Conservation (phyloP, 2,329 filamentous ascomycete species). For the Aspergillus quadrilineatus region DNA sequence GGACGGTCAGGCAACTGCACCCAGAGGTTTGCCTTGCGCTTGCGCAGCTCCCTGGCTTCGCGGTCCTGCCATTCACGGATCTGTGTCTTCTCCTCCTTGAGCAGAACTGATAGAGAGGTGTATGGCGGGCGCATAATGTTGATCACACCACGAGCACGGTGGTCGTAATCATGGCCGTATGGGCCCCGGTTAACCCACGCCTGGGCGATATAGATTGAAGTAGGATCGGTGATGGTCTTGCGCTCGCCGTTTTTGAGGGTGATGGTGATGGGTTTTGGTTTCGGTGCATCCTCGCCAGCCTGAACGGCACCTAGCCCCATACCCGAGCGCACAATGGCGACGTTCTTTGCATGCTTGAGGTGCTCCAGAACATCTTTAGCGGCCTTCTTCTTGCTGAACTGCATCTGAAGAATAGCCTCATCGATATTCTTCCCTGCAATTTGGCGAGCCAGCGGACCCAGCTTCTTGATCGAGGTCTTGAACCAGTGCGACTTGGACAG, state of each 20-base stretch:
- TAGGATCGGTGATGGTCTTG: conserved; percentile 69
- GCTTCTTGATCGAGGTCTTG: conserved; percentile 88
- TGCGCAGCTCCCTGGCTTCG: conserved; percentile 72
- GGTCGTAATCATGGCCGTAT: conserved; percentile 62
- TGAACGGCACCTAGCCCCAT: conserved; percentile 67
- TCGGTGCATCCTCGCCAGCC: conserved; percentile 26
- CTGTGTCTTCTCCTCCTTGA: conserved; percentile 92
- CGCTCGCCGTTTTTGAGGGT: conserved; percentile 72
- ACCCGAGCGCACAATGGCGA: conserved; percentile 73
- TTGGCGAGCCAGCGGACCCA: conserved; percentile 80
- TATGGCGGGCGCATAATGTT: conserved; percentile 68
- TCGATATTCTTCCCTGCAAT: conserved; percentile 92
- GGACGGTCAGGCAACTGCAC: conserved; percentile 82
- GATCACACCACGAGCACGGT: conserved; percentile 72
- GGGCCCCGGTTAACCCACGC: conserved; percentile 85
- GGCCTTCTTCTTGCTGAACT: conserved; percentile 90
- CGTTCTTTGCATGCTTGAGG: conserved; percentile 75
- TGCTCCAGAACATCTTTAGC: conserved; percentile 76
- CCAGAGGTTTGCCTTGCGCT: conserved; percentile 76
- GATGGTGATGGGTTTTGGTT: conserved; percentile 57
- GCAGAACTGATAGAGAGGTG: conserved; percentile 72
- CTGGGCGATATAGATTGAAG: conserved; percentile 85
- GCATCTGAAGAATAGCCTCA: conserved; percentile 92
- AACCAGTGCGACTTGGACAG: conserved; percentile 67
- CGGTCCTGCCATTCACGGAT: conserved; percentile 77